Base-by-base conservation (phyloP, 2,329 filamentous ascomycete species). In the Colletotrichum cuscutae region DNA sequence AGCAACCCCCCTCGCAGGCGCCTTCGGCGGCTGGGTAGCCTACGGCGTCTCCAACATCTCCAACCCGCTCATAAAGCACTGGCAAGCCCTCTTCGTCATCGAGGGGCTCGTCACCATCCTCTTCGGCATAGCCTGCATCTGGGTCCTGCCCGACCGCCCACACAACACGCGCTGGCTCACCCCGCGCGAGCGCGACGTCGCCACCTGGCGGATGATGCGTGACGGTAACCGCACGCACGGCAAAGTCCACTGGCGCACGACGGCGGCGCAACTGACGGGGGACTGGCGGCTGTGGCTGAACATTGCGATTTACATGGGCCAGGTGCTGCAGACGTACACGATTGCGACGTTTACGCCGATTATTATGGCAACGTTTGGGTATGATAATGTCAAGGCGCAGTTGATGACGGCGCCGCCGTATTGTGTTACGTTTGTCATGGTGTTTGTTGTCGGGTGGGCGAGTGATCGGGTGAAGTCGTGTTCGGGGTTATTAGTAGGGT, bases 1-100 rank as follows among this genome's bases (percentile, higher is more conserved):
- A 2, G 88, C 87, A 1, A 86, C 88, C 0, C 86, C 89, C 19
- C 76, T 90, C 0, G 88, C 87, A 1, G 82, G 85, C 32, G 82
- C 82, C 2, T 82, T 79, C 1, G 78, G 78, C 3, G 76, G 86
- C 22, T 81, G 83, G 65, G 81, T 81, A 5, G 84, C 84, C n/a
- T 82, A 83, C 56, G 81, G 85, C 37, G 80, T 81, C 24, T 80
- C 81, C 2, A 77, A 79, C 15, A 77, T 78, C 2, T 77, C 79
- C 12, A 80, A 81, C 24, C 79, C 78, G 6, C 64, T 62, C 49
- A 74, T 77, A 8, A 74, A 77, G 35, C 71, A 76, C 46, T 79
- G 77, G 77, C 54, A 81, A 4, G 75, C 80, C 0, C 75, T 82
- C 30, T 82, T 82, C 64, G 72, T 82, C 30, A 80, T 82, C 5